Conservation (phyloP, 2,329 filamentous ascomycete genomes). For the Exutisphaerella laricina region DNA sequence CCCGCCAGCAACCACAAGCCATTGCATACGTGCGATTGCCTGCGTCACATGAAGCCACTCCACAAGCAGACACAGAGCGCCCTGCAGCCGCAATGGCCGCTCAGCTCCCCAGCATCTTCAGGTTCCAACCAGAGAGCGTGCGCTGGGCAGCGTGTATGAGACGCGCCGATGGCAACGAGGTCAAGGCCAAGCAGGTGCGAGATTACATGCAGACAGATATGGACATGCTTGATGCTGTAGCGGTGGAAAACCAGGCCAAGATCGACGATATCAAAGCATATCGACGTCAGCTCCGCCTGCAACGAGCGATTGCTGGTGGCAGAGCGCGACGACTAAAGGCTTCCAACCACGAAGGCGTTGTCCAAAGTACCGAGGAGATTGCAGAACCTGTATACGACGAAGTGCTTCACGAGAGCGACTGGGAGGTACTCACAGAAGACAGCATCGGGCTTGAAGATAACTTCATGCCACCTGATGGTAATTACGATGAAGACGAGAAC, state of each 20-base stretch:
- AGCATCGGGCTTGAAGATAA: background rate
- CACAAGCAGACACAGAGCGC: background rate
- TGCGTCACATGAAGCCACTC: background rate
- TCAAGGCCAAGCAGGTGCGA: background rate
- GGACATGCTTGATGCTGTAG: constrained; percentile 5
- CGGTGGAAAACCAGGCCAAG: background rate
- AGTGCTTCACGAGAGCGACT: constrained; percentile 2
- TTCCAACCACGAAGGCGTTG: background rate
- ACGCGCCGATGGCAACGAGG: background rate
- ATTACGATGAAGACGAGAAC: background rate
- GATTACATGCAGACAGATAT: constrained; percentile 1
- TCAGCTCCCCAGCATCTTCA: background rate
- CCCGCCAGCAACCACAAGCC: too few species aligned
- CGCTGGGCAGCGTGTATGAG: background rate
- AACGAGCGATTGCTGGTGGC: constrained; percentile 3
- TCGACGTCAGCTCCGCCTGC: background rate
- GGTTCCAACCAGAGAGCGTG: background rate
- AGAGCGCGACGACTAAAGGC: constrained; percentile 1
- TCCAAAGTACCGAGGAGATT: background rate
- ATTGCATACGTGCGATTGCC: background rate
- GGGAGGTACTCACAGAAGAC: constrained; percentile 3
- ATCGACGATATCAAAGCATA: constrained; percentile 5
- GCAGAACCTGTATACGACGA: too few species aligned
- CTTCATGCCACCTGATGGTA: too few species aligned
- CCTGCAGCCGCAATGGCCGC: background rate